Conservation (phyloP, 2,329 filamentous ascomycete species). For the Lasiodiplodia citricola region DNA sequence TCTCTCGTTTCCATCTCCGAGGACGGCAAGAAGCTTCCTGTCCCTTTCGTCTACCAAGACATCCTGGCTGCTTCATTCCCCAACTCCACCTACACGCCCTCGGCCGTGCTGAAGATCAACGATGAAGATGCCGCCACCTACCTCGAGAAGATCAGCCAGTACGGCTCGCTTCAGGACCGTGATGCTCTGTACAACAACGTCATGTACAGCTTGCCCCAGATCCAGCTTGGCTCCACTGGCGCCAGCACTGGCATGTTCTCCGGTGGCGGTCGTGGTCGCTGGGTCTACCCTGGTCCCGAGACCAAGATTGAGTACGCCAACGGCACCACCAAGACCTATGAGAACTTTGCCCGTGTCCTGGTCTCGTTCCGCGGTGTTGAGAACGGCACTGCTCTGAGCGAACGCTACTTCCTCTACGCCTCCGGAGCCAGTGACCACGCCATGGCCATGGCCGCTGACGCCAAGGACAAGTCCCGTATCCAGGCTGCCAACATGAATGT, state of each 20-base stretch:
- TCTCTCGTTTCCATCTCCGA: conserved; percentile 64
- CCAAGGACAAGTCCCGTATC: conserved; percentile 17
- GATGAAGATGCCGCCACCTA: conserved; percentile 59
- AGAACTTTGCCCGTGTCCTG: conserved; percentile 52
- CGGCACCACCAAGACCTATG: conserved; percentile 46
- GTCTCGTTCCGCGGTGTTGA: conserved; percentile 47
- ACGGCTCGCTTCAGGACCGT: conserved; percentile 59
- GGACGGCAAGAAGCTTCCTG: conserved; percentile 62
- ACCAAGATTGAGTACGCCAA: conserved; percentile 55
- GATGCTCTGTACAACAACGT: conserved; percentile 61
- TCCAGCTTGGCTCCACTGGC: conserved; percentile 48
- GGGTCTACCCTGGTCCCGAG: conserved; percentile 49
- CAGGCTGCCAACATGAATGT: conserved; percentile 15
- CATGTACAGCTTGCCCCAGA: conserved; percentile 53
- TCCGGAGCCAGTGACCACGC: conserved; percentile 27
- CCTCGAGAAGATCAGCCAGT: conserved; percentile 54
- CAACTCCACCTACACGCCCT: conserved; percentile 51
- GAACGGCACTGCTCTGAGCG: conserved; percentile 47
- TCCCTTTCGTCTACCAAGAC: conserved; percentile 61
- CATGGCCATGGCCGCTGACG: conserved; percentile 3
- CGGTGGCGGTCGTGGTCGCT: conserved; percentile 49
- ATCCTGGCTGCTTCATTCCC: conserved; percentile 49
- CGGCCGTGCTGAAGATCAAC: conserved; percentile 61
- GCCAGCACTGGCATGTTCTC: conserved; percentile 52
- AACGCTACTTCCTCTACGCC: conserved; percentile 40